These are phyloP conservation scores for Discostella stelligeroides DNA, from an alignment of 108 stramenopile genomes.

Conservation along the genomic window DNA sequence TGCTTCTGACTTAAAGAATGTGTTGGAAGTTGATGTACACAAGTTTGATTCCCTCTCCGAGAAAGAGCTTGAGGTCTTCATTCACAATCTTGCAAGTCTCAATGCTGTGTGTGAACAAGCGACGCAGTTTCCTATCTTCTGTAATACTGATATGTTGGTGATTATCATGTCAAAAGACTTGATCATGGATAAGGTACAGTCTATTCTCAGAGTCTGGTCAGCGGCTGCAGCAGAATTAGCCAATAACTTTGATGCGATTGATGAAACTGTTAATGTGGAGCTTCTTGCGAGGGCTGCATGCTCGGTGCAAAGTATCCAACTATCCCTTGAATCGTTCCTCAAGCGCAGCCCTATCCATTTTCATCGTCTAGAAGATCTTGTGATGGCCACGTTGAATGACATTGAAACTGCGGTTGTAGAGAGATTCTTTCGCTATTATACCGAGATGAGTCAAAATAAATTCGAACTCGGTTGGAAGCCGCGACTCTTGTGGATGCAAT, in stretches of 20 bases:
- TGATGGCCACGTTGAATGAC: not conserved
- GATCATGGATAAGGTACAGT: not conserved
- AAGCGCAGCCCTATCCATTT: not conserved
- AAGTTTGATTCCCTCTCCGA: slow-evolving; percentile 9
- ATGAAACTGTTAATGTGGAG: slow-evolving; percentile 18
- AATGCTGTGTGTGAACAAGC: slow-evolving; percentile 22
- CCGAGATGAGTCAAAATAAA: slow-evolving; percentile 2
- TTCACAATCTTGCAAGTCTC: slow-evolving; percentile 4
- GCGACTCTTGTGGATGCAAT: slow-evolving; percentile 30
- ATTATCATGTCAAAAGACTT: slow-evolving; percentile 5
- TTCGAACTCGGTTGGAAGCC: slow-evolving; percentile 8
- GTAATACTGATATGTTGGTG: not conserved
- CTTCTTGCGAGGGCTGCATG: slow-evolving; percentile 4
- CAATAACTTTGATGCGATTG: not conserved
- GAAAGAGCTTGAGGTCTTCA: slow-evolving; percentile 17
- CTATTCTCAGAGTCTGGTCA: slow-evolving; percentile 12
- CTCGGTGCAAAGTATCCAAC: slow-evolving; percentile 12
- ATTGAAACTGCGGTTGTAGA: slow-evolving; percentile 13
- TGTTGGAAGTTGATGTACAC: slow-evolving; percentile 20
- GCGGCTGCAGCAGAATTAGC: slow-evolving; percentile 9
- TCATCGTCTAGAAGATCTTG: slow-evolving; percentile 3
- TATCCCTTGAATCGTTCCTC: not conserved
- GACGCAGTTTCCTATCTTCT: slow-evolving; percentile 7
- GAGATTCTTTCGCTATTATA: slow-evolving; percentile 5
- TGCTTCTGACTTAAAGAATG: not conserved